Evolutionary conservation across 108 stramenopile species (phyloP).

Genomic region (Craspedostauros australis): DNA sequence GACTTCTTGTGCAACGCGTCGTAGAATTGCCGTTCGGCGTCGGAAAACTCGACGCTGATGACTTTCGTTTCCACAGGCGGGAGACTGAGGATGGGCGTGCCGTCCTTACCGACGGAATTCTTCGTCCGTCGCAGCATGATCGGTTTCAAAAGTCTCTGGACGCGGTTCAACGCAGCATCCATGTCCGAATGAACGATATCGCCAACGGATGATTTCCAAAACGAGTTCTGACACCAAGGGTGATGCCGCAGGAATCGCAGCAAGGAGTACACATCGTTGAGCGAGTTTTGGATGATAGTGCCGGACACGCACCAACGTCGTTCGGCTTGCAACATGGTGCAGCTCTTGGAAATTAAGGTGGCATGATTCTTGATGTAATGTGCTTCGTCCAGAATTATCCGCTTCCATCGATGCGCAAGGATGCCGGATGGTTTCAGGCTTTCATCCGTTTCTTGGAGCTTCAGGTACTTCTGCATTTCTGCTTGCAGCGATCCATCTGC

Average conservation of each 20-base stretch:
- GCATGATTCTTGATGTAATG: constrained; percentile 71
- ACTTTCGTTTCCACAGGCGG: constrained; percentile 67
- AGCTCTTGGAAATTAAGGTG: constrained; percentile 63
- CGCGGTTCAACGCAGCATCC: constrained; percentile 52
- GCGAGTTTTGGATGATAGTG: constrained; percentile 80
- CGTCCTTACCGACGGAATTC: constrained; percentile 55
- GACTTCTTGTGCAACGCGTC: constrained; percentile 60
- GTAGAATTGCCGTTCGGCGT: constrained; percentile 76
- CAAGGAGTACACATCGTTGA: constrained; percentile 70
- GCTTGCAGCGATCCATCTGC: too few relatives aligned
- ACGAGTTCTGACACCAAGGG: constrained; percentile 66
- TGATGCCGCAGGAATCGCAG: constrained; percentile 77
- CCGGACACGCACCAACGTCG: constrained; percentile 78
- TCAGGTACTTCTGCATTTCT: constrained; percentile 2
- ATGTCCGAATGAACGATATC: constrained; percentile 13
- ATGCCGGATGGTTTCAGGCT: too few relatives aligned
- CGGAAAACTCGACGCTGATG: constrained; percentile 49
- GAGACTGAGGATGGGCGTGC: constrained; percentile 65
- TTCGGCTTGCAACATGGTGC: constrained; percentile 54
- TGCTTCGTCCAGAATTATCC: constrained; percentile 80
- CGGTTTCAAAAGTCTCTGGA: constrained; percentile 58
- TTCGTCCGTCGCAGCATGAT: constrained; percentile 78
- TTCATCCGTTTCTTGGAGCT: too few relatives aligned
- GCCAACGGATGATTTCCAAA: constrained; percentile 68
- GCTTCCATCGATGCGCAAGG: too few relatives aligned